Conservation (phyloP, 106 monocot species). For the Chionographis japonica region DNA sequence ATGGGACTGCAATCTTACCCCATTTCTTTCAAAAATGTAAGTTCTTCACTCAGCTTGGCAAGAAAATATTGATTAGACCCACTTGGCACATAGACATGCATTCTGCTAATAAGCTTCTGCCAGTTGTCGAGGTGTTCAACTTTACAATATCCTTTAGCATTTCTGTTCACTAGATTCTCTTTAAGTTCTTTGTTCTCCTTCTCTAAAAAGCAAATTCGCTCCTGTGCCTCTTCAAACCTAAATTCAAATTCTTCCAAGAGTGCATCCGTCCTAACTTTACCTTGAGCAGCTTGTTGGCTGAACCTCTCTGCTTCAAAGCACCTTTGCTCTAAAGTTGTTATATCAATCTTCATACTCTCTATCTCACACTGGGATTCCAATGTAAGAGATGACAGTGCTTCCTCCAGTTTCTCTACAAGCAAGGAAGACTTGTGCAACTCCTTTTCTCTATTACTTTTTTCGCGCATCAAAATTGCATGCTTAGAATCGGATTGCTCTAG, state of each 20-base stretch:
- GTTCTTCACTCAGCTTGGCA: conserved; percentile 7
- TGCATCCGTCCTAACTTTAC: conserved; percentile 20
- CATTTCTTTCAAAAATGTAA: conserved; percentile 15
- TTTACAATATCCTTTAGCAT: conserved; percentile 18
- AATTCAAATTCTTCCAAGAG: conserved; percentile 26
- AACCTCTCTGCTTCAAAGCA: conserved; percentile 55
- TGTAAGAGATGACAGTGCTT: conserved; percentile 25
- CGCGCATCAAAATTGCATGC: conserved; percentile 27
- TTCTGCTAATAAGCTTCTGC: conserved; percentile 18
- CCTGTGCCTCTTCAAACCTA: conserved; percentile 33
- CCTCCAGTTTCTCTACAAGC: conserved; percentile 58
- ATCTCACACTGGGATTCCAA: conserved; percentile 83
- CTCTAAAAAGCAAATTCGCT: conserved; percentile 34
- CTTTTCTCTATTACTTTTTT: conserved; percentile 43
- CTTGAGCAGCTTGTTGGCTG: conserved; percentile 29
- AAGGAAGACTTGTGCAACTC: conserved; percentile 41
- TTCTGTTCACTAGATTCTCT: conserved; percentile 15
- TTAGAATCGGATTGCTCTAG: conserved; percentile 39
- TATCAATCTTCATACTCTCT: conserved; percentile 80
- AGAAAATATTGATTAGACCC: conserved; percentile 11
- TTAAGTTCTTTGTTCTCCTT: conserved; percentile 43
- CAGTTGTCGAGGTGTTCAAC: conserved; percentile 34
- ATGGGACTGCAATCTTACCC: conserved; percentile 26
- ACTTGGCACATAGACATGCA: not conserved
- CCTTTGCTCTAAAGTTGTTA: conserved; percentile 55